phyloP scores from a whole-genome alignment of 1,139 yeast species.

The Hansenula sp. region DNA sequence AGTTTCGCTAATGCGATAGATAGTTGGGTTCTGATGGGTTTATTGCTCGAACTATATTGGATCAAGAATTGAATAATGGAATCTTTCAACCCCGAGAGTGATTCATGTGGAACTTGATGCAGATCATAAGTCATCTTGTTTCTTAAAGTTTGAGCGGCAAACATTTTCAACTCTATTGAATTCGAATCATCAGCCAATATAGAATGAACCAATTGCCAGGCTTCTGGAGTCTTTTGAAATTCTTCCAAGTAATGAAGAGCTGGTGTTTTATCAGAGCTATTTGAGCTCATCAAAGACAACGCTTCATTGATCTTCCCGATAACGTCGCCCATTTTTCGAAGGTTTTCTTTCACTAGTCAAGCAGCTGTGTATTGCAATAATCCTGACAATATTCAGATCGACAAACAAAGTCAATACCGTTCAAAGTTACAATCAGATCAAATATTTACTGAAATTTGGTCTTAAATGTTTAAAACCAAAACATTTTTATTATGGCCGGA shows the following conservation, averaged over 20 bases:
- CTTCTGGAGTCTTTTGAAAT: constrained; percentile 75
- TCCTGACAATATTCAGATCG: no score
- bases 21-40: constrained; percentile 72
- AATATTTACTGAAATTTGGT: neutral
- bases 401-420: neutral
- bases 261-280: constrained; percentile 37
- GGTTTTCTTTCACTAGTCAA: neutral
- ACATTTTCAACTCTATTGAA: constrained; percentile 57
- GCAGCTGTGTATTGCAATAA: neutral
- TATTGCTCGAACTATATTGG: constrained; percentile 40
- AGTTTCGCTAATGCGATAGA: constrained; percentile 79
- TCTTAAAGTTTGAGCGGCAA: constrained; percentile 88
- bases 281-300: constrained; percentile 22
- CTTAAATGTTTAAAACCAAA: no score
- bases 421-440: neutral
- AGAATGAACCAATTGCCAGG: constrained; percentile 52
- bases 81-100: constrained; percentile 53
- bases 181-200: constrained; percentile 24
- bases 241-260: constrained; percentile 70
- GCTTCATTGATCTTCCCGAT: constrained; percentile 19
- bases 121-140: constrained; percentile 83
- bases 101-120: constrained; percentile 60
- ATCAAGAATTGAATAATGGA: constrained; percentile 56
- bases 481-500: neutral
- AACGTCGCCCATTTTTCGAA: constrained; percentile 3